Evolutionary conservation across 495 filamentous ascomycete genomes (phyloP).

Genomic region (Xeromyces bisporus): DNA sequence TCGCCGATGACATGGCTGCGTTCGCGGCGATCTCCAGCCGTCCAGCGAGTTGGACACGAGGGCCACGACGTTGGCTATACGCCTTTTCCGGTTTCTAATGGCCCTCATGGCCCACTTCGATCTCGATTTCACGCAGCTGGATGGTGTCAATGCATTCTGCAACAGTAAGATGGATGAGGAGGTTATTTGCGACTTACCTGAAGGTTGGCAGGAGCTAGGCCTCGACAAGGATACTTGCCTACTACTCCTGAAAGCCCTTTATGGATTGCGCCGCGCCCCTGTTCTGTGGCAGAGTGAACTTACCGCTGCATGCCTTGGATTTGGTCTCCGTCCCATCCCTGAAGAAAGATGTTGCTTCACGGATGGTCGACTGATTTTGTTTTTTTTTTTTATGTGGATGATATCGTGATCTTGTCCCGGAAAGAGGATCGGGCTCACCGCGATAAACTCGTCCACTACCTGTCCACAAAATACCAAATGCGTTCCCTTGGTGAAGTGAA

Average conservation of each 20-base stretch:
- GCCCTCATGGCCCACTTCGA: slow-evolving; percentile 12
- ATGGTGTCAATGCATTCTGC: slow-evolving; percentile 15
- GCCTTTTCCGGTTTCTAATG: slow-evolving; percentile 9
- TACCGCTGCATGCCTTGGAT: slow-evolving; percentile 3
- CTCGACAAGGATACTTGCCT: neutral
- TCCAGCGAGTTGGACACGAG: slow-evolving; percentile 2
- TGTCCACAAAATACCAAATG: slow-evolving; percentile 3
- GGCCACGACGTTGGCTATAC: slow-evolving; percentile 9
- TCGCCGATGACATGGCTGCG: no score
- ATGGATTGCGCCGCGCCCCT: slow-evolving; percentile 11
- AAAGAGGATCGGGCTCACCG: neutral
- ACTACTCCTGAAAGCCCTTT: slow-evolving; percentile 6
- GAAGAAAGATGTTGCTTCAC: slow-evolving; percentile 9
- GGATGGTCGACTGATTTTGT: slow-evolving; percentile 6
- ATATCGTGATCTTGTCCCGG: slow-evolving; percentile 6
- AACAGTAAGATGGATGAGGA: slow-evolving; percentile 9
- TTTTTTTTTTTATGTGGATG: slow-evolving; percentile 15
- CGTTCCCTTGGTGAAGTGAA: slow-evolving; percentile 1
- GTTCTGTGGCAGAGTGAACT: slow-evolving; percentile 11
- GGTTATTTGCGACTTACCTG: slow-evolving; percentile 4
- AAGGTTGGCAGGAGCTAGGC: slow-evolving; percentile 1
- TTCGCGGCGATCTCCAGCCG: slow-evolving; percentile 12
- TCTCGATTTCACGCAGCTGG: slow-evolving; percentile 10
- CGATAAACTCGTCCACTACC: slow-evolving; percentile 4
- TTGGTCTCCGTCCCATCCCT: slow-evolving; percentile 6